Evolutionary conservation across 129 eudicot species (phyloP), one percentile per base, ranked within the genome.

Genomic region (Solidago caesia): DNA sequence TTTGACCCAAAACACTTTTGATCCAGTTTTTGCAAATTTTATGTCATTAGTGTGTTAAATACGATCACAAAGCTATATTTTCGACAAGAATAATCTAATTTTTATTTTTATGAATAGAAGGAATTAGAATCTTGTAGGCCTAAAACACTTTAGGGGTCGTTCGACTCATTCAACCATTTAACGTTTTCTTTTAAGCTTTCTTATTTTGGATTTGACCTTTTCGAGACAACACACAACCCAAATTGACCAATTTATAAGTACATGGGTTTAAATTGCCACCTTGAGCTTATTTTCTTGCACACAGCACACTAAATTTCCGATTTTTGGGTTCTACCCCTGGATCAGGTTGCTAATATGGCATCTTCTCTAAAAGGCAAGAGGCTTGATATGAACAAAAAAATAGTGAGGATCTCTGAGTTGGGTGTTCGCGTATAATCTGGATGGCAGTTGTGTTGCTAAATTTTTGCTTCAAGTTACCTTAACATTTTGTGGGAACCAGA

Each of bases 301-400:
- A 46, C 11, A 46, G 8, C 11, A 46, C 51, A 57, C 67, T 78
- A 63, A 71, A 4, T 46, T 57, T 45, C 6, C 29, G 39, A 33
- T 33, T 33, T 33, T 33, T 33, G 39, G 66, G 79, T 67, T 61
- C 59, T 43, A 33, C 60, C 74, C 12, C 13, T 63, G 21, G 64
- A 44, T 58, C 81, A 92, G 98, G 98, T 92, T 84, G 96, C 98
- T 77, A 85, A 92, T 33, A 85, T 88, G 88, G 89, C 89, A n/a
- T 87, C 96, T 7, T 9, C 79, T 48, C 81, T 92, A 44, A 86
- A 80, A 62, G 89, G 86, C 42, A 89, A 87, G 74, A 84, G 89
- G 74, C 74, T 55, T 67, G 82, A 70, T 71, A 79, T 84, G 70
- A 80, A 81, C 80, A 92, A 88, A 77, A 87, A 68, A 75, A 80